phyloP scores from a whole-genome alignment of 1,284 basidiomycete species.

The Ganoderma leucocontextum region DNA sequence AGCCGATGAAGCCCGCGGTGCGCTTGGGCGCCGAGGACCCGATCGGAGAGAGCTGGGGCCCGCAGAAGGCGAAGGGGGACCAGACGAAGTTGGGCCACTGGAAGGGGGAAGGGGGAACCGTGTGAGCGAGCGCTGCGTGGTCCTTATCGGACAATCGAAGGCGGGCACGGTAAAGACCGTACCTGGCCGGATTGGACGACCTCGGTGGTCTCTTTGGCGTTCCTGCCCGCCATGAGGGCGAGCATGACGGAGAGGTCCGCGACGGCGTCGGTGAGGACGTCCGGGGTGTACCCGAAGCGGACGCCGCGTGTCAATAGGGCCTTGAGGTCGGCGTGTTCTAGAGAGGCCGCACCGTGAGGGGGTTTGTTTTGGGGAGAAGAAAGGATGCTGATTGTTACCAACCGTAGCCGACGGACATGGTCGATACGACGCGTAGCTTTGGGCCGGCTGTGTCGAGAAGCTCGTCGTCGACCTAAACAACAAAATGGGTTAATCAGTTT shows the following conservation, averaged over 20 bases:
- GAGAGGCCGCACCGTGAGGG: not conserved
- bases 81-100: constrained; percentile 75
- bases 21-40: constrained; percentile 55
- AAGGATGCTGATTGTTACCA: constrained; percentile 32
- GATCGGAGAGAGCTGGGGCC: constrained; percentile 76
- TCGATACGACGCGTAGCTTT: constrained; percentile 82
- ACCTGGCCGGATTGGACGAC: constrained; percentile 77
- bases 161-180: constrained; percentile 31
- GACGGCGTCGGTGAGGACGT: constrained; percentile 89
- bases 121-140: not conserved
- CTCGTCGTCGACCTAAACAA: constrained; percentile 71
- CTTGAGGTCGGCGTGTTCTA: constrained; percentile 84
- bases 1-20: constrained; percentile 91
- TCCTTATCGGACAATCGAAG: no score
- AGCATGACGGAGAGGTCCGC: constrained; percentile 92
- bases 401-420: constrained; percentile 93
- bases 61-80: constrained; percentile 84
- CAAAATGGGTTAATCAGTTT: not conserved
- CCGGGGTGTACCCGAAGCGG: constrained; percentile 90
- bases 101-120: constrained; percentile 5
- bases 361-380: not conserved
- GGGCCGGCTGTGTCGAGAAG: constrained; percentile 78
- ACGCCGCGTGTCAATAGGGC: constrained; percentile 73
- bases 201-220: constrained; percentile 69
- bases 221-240: constrained; percentile 89